These are phyloP conservation scores for Termitomyces sp. DNA, from an alignment of 768 basidiomycete species.

Conservation along the genomic window DNA sequence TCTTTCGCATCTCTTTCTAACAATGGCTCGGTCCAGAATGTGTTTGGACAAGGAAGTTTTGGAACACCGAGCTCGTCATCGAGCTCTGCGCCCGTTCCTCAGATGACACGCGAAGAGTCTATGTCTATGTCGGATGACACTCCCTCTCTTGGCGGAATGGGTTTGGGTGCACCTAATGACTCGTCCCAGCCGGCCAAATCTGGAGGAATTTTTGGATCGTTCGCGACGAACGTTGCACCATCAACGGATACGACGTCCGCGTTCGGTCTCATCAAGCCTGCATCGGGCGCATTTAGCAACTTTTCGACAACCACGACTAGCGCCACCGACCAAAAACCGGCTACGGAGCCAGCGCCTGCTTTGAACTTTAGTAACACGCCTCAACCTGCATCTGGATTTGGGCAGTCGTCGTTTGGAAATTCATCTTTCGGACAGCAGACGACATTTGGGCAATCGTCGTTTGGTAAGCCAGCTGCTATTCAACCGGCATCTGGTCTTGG, in stretches of 20 bases:
- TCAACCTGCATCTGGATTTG: constrained; percentile 17
- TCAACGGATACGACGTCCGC: constrained; percentile 17
- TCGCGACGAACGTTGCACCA: constrained; percentile 15
- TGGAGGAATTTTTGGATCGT: constrained; percentile 34
- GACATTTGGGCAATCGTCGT: constrained; percentile 33
- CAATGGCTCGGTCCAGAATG: constrained; percentile 10
- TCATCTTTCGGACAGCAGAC: constrained; percentile 19
- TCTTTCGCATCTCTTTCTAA: constrained; percentile 15
- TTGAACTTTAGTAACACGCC: not conserved
- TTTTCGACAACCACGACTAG: constrained; percentile 2
- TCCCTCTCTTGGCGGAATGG: constrained; percentile 25
- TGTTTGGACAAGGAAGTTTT: constrained; percentile 26
- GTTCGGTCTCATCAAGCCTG: constrained; percentile 30
- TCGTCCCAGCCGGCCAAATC: constrained; percentile 21
- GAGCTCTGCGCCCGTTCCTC: constrained; percentile 9
- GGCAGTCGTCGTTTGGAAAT: constrained; percentile 10
- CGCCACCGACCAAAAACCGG: constrained; percentile 2
- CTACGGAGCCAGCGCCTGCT: constrained; percentile 6
- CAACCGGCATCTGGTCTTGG: constrained; percentile 9
- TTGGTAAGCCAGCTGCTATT: constrained; percentile 27
- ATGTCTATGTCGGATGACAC: constrained; percentile 44
- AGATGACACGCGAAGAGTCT: constrained; percentile 41
- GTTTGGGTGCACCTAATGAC: constrained; percentile 19
- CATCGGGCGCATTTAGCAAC: constrained; percentile 40
- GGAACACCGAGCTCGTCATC: constrained; percentile 14